phyloP scores from a whole-genome alignment of 805 yeast species.

The Ogataea henricii region DNA sequence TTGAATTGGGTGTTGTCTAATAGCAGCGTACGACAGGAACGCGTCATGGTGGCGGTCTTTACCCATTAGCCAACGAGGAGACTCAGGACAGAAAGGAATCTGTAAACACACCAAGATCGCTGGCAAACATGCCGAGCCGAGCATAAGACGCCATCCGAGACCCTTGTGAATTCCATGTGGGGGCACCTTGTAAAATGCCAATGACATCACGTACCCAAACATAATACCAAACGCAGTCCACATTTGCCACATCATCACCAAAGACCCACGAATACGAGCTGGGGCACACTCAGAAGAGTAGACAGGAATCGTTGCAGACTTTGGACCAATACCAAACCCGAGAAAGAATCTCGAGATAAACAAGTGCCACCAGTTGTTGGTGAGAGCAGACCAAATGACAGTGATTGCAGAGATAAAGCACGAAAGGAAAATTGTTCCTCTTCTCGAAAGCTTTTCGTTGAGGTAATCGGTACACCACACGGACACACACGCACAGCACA shows the following conservation, averaged over 20 bases:
- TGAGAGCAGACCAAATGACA: constrained; percentile 71
- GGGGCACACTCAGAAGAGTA: constrained; percentile 70
- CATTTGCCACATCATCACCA: constrained; percentile 75
- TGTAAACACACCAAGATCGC: constrained; percentile 61
- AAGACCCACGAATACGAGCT: constrained; percentile 60
- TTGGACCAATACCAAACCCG: constrained; percentile 73
- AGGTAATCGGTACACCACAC: constrained; percentile 66
- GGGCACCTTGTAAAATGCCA: constrained; percentile 62
- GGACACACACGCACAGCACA: constrained; percentile 59
- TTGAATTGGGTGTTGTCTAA: constrained; percentile 53
- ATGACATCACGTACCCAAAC: constrained; percentile 65
- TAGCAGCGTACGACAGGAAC: constrained; percentile 47
- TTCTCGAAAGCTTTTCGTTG: constrained; percentile 60
- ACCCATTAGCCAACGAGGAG: constrained; percentile 80
- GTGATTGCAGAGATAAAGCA: constrained; percentile 60
- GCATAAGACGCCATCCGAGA: constrained; percentile 70
- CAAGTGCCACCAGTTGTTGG: constrained; percentile 65
- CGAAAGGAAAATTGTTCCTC: constrained; percentile 65
- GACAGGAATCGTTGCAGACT: constrained; percentile 75
- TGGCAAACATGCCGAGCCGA: constrained; percentile 68
- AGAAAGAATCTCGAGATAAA: constrained; percentile 65
- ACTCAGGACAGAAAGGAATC: constrained; percentile 70
- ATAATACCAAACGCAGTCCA: constrained; percentile 76
- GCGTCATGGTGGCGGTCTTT: constrained; percentile 63
- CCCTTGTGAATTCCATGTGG: constrained; percentile 48